phyloP scores from a whole-genome alignment of 2,329 filamentous ascomycete species.

The Erysiphe neolycopersici region DNA sequence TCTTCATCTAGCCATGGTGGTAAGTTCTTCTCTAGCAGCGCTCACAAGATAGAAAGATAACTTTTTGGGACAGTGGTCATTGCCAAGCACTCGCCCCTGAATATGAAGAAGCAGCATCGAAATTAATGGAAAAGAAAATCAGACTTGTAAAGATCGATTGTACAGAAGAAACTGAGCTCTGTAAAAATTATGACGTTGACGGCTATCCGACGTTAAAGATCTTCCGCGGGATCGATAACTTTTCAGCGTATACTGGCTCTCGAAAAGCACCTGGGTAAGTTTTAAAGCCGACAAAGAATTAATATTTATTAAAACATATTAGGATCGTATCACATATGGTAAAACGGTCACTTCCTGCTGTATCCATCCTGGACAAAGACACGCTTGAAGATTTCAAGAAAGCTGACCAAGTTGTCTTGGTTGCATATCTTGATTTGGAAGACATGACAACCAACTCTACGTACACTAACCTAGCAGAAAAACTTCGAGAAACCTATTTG shows the following conservation, averaged over 20 bases:
- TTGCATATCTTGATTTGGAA: slow-evolving; percentile 60
- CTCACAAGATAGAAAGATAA: slow-evolving; percentile 7
- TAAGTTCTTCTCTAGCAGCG: slow-evolving; percentile 5
- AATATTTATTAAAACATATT: not conserved
- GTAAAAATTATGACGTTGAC: slow-evolving; percentile 72
- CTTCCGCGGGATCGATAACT: slow-evolving; percentile 71
- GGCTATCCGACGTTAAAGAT: slow-evolving; percentile 98
- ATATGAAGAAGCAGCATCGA: slow-evolving; percentile 66
- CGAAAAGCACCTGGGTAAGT: slow-evolving; percentile 57
- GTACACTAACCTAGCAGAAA: slow-evolving; percentile 42
- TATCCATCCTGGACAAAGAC: slow-evolving; percentile 57
- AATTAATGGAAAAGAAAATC: slow-evolving; percentile 71
- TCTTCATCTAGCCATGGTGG: slow-evolving; percentile 14
- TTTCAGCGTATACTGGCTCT: slow-evolving; percentile 63
- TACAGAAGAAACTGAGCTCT: slow-evolving; percentile 81
- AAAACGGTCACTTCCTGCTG: slow-evolving; percentile 86
- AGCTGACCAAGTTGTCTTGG: slow-evolving; percentile 82
- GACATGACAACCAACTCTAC: slow-evolving; percentile 71
- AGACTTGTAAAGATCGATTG: slow-evolving; percentile 74
- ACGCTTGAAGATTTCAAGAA: slow-evolving; percentile 91
- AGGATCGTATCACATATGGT: slow-evolving; percentile 73
- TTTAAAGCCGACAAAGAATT: not conserved
- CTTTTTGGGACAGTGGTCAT: slow-evolving; percentile 30
- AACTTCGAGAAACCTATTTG: slow-evolving; percentile 69
- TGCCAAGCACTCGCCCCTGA: slow-evolving; percentile 94